These are phyloP conservation scores for Cyberlindnera galapagoensis DNA, from an alignment of 805 yeast species.

Conservation along the genomic window DNA sequence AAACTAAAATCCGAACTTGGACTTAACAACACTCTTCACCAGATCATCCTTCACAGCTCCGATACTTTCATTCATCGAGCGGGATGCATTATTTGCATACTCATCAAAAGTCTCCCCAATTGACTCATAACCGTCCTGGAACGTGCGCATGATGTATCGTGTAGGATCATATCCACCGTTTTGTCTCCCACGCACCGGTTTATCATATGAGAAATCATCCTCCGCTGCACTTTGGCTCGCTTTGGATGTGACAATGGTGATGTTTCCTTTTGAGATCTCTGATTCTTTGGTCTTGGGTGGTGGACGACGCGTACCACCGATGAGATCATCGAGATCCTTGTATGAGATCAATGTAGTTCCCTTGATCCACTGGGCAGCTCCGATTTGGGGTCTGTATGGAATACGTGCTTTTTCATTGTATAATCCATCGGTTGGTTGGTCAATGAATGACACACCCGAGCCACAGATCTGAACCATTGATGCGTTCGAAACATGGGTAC, in stretches of 20 bases:
- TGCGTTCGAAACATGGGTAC: slow-evolving; percentile 50
- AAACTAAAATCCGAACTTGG: slow-evolving; percentile 48
- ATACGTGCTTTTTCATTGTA: slow-evolving; percentile 63
- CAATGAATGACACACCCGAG: slow-evolving; percentile 1
- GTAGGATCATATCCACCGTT: slow-evolving; percentile 36
- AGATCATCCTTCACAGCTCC: slow-evolving; percentile 44
- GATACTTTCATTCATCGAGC: slow-evolving; percentile 44
- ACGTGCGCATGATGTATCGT: slow-evolving; percentile 32
- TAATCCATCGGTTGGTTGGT: slow-evolving; percentile 41
- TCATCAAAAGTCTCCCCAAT: slow-evolving; percentile 51
- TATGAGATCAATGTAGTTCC: slow-evolving; percentile 60
- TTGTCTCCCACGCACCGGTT: slow-evolving; percentile 38
- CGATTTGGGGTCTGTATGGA: slow-evolving; percentile 75
- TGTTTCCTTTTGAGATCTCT: slow-evolving; percentile 41
- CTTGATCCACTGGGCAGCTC: slow-evolving; percentile 80
- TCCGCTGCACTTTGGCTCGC: slow-evolving; percentile 2
- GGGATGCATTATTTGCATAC: slow-evolving; percentile 49
- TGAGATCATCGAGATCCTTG: slow-evolving; percentile 54
- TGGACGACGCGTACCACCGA: slow-evolving; percentile 74
- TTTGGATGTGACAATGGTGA: slow-evolving; percentile 16
- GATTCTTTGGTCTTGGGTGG: slow-evolving; percentile 54
- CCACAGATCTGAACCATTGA: slow-evolving; percentile 30
- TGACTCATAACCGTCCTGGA: slow-evolving; percentile 46
- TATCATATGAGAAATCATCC: slow-evolving; percentile 33
- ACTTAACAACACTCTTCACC: slow-evolving; percentile 44